These are phyloP conservation scores for Botrytis tulipae DNA, from an alignment of 2,329 filamentous ascomycete genomes.

Conservation along the genomic window DNA sequence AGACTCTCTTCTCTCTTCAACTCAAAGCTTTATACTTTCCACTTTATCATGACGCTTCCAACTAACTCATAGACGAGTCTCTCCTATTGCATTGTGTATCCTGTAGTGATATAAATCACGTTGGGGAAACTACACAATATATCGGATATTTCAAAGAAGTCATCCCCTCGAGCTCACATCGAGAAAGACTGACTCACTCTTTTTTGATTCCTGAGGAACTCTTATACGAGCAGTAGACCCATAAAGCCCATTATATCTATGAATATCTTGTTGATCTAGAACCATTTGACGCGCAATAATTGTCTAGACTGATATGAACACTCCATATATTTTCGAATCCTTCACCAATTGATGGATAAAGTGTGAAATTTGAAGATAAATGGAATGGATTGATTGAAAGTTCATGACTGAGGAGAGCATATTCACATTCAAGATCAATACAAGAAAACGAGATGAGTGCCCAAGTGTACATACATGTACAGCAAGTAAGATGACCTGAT, in stretches of 20 bases:
- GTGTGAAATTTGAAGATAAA: neutral
- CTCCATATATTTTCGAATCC: neutral
- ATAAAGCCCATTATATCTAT: neutral
- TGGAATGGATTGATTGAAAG: neutral
- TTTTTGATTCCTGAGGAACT: neutral
- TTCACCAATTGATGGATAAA: neutral
- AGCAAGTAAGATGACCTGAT: neutral
- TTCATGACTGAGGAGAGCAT: neutral
- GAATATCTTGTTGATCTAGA: neutral
- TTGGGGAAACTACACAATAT: neutral
- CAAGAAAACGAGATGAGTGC: neutral
- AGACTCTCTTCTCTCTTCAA: neutral
- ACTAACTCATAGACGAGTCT: neutral
- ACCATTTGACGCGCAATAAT: constrained; percentile 2
- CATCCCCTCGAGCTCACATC: neutral
- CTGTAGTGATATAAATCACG: neutral
- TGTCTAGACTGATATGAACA: neutral
- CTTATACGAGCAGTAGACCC: neutral
- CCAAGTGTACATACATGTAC: neutral
- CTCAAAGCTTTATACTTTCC: neutral
- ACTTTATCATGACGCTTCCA: neutral
- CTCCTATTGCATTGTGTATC: neutral
- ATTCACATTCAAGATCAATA: neutral
- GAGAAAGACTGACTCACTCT: neutral
- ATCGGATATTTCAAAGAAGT: neutral